phyloP scores from a whole-genome alignment of 768 basidiomycete genomes.

The Brasilioporus rufonigricans region DNA sequence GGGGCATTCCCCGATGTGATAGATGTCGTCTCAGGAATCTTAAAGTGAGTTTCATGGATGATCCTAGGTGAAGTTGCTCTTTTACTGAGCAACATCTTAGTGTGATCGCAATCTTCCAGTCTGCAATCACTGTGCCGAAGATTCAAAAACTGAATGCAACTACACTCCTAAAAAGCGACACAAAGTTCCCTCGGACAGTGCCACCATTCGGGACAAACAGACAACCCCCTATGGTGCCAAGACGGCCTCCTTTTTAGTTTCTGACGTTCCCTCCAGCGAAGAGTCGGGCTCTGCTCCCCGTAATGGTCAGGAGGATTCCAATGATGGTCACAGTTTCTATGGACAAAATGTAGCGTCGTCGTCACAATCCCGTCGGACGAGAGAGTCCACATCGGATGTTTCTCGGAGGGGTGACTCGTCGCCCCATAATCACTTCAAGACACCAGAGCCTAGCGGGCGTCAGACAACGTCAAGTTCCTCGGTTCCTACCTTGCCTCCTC shows the following conservation, averaged over 20 bases:
- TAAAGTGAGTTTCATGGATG: conserved; percentile 44
- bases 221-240: conserved; percentile 43
- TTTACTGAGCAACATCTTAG: conserved; percentile 32
- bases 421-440: conserved; percentile 10
- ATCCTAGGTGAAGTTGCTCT: neutral
- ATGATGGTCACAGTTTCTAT: conserved; percentile 42
- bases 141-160: conserved; percentile 57
- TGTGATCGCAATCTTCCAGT: conserved; percentile 72
- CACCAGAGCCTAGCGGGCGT: conserved; percentile 27
- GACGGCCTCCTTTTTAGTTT: conserved; percentile 48
- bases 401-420: conserved; percentile 20
- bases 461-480: conserved; percentile 17
- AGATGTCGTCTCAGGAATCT: conserved; percentile 64
- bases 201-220: conserved; percentile 35
- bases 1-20: conserved; percentile 73
- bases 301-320: conserved; percentile 24
- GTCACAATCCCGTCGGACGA: conserved; percentile 24
- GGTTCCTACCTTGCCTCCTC: conserved; percentile 23
- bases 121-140: conserved; percentile 61
- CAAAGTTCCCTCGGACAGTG: conserved; percentile 48
- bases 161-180: conserved; percentile 72
- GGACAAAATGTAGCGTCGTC: conserved; percentile 46
- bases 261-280: conserved; percentile 37
- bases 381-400: conserved; percentile 24
- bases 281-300: conserved; percentile 17